Conservation (phyloP, 192 early-diverging fungal species). For the Haplosporangium gracile region DNA sequence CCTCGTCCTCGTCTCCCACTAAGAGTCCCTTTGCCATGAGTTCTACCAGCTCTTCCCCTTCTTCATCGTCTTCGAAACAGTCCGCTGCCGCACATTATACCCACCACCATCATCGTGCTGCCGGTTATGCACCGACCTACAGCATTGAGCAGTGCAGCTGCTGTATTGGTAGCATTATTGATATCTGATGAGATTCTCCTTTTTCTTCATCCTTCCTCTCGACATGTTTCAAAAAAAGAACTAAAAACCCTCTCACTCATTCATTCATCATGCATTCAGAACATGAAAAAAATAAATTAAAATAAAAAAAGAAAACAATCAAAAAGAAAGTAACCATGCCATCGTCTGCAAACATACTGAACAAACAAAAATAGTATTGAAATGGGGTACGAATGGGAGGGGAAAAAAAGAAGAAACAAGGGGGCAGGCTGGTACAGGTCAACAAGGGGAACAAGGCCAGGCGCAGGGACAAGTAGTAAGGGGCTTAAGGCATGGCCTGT, state of each 20-base stretch:
- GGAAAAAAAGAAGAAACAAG: neutral
- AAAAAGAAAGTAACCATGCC: too few relatives aligned
- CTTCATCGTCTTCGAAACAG: constrained; percentile 1
- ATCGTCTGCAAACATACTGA: neutral
- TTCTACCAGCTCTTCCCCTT: neutral
- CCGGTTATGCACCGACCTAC: constrained; percentile 4
- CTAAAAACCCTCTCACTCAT: neutral
- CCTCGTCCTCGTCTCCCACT: neutral
- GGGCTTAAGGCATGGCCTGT: neutral
- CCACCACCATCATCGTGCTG: neutral
- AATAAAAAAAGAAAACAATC: neutral
- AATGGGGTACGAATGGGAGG: too few relatives aligned
- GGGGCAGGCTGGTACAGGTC: neutral
- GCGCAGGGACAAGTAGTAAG: neutral
- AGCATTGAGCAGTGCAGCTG: constrained; percentile 50
- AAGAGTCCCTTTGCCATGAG: neutral
- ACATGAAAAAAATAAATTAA: neutral
- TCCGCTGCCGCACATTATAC: constrained; percentile 8
- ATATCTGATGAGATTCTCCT: neutral
- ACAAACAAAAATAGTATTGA: neutral
- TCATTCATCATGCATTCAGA: constrained; percentile 2
- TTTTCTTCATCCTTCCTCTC: neutral
- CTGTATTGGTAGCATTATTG: constrained; percentile 44
- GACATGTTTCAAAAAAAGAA: constrained; percentile 1
- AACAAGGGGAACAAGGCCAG: neutral